Conservation (phyloP, 768 basidiomycete species). For the Lentinula sp. region DNA sequence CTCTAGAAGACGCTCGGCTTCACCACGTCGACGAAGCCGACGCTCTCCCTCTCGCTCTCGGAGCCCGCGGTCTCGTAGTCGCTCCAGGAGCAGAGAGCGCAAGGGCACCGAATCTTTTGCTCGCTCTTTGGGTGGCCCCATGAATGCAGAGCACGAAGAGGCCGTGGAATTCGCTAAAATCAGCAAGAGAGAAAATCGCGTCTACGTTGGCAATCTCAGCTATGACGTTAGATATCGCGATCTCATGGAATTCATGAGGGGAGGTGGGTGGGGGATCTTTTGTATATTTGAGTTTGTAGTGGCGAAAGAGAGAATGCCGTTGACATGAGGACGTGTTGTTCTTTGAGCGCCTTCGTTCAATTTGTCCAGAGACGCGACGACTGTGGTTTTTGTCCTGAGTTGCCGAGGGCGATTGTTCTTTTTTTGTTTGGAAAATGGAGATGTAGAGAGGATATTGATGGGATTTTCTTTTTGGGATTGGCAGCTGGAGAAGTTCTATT, state of each 20-base stretch:
- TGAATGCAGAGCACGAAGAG: conserved; percentile 89
- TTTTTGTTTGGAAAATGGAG: conserved; percentile 29
- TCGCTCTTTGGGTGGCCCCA: conserved; percentile 80
- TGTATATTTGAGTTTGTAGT: conserved; percentile 74
- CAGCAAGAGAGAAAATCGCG: conserved; percentile 96
- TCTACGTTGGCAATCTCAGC: conserved; percentile 98
- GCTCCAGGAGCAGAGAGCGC: conserved; percentile 52
- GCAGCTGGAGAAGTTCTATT: conserved; percentile 99
- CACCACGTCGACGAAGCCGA: conserved; percentile 60
- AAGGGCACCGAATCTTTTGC: conserved; percentile 62
- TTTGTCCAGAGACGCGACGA: neutral
- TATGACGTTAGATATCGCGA: conserved; percentile 99
- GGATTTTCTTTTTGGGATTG: conserved; percentile 86
- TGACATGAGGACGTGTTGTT: conserved; percentile 10
- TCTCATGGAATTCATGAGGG: conserved; percentile 99
- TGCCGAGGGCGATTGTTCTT: conserved; percentile 4
- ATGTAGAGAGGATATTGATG: conserved; percentile 87
- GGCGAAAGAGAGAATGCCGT: conserved; percentile 36
- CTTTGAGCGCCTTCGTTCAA: neutral
- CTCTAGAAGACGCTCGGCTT: conserved; percentile 61
- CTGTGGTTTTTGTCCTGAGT: conserved; percentile 4
- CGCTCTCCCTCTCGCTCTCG: conserved; percentile 60
- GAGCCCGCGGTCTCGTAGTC: conserved; percentile 49
- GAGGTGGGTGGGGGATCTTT: conserved; percentile 92
- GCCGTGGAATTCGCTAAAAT: conserved; percentile 93